Evolutionary conservation across 495 filamentous ascomycete species (phyloP).

Genomic region (Cryomyces minteri): DNA sequence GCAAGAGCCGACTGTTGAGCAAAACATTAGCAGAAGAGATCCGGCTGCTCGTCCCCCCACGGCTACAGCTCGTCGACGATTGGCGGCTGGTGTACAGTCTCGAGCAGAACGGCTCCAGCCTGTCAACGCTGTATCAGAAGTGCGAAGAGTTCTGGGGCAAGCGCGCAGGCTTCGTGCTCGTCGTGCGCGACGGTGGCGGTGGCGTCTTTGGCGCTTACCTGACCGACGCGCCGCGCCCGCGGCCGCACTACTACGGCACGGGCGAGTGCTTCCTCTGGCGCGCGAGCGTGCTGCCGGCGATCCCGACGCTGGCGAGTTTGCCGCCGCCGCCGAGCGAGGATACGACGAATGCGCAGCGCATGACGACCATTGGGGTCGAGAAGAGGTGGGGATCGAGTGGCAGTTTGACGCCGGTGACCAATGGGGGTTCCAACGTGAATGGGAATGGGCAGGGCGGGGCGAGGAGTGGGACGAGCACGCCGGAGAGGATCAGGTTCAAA

Average conservation of each 20-base stretch:
- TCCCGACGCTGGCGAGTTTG: conserved; percentile 32
- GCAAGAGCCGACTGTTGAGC: conserved; percentile 32
- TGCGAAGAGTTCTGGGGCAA: conserved; percentile 43
- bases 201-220: conserved; percentile 89
- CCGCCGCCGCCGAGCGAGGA: conserved; percentile 63
- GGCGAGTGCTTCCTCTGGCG: conserved; percentile 98
- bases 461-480: conserved; percentile 20
- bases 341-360: conserved; percentile 49
- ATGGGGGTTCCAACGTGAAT: conserved; percentile 13
- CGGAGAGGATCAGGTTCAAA: conserved; percentile 72
- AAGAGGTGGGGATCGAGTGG: conserved; percentile 2
- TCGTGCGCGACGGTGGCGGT: conserved; percentile 56
- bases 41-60: conserved; percentile 65
- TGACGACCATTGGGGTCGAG: conserved; percentile 40
- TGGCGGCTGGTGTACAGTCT: conserved; percentile 81
- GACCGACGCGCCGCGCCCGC: conserved; percentile 63
- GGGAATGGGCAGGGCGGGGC: neutral
- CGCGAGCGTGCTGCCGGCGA: conserved; percentile 38
- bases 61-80: conserved; percentile 68
- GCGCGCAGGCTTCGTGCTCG: conserved; percentile 71
- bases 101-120: conserved; percentile 79
- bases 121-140: conserved; percentile 72
- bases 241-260: conserved; percentile 79
- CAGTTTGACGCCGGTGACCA: conserved; percentile 6
- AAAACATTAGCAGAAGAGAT: conserved; percentile 81